Evolutionary conservation across 2,329 filamentous ascomycete genomes (phyloP), one percentile per base, ranked within the genome.

Genomic region (Pseudopithomyces maydicus): DNA sequence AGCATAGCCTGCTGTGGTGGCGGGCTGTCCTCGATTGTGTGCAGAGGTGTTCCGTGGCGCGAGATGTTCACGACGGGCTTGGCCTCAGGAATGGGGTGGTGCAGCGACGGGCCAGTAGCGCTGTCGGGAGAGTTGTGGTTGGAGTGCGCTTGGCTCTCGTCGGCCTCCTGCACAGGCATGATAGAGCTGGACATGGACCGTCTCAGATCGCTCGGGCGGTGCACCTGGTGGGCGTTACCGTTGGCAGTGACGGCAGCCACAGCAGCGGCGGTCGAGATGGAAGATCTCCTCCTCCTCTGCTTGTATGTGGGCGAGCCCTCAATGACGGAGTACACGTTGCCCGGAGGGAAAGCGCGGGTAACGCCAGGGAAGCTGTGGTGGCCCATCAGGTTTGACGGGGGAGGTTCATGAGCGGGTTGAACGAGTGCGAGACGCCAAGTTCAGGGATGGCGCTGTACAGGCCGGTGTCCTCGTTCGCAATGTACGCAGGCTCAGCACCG

Each of bases 241-340:
- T 81, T 83, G 20, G 84, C 81, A 45, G 86, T 83, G n/a, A 89
- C 85, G 61, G 88, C 86, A 64, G 89, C 86, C 58, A 90, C 88
- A 74, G 92, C 86, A 74, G 92, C 86, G 65, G 89, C 87, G 12
- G 91, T 89, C 22, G 94, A 92, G 61, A 98, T 92, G 41, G 94
- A 98, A 35, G 95, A 97, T 61, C 95, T 90, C 66, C 95, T 88
- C 76, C 95, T 87, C 69, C 95, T 88, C 82, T 98, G 95, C 85
- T 99, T 99, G 82, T 99, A 99, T 36, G 95, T 98, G 12, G 95
- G 95, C 26, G 95, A 99, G 47, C 95, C 95, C 80, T 99, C 95
- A 73, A 98, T 95, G 48, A 97, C 93, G 47, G 92, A 94, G 81
- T 96, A 97, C 66, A 95, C 90, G 74, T 92, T 96, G 77, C 89